Evolutionary conservation across 257 asterid genomes (phyloP), one percentile per base, ranked within the genome.

Genomic region (Solanum habrochaites): DNA sequence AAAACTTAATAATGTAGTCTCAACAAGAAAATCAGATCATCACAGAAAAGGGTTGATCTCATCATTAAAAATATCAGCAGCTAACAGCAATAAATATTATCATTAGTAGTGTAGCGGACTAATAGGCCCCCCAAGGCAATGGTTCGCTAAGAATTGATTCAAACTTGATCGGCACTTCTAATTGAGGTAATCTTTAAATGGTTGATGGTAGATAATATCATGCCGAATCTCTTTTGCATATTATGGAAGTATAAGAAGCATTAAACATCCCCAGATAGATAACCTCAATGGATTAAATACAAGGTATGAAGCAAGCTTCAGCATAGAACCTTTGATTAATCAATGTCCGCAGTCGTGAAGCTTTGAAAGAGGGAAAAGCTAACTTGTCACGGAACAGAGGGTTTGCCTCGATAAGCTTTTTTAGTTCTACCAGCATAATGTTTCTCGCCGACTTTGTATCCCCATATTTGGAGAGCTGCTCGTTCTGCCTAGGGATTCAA

Each of bases 381-480:
- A 96, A 98, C 92, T 95, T 96, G 86, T 96, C 98, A 14, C 98
- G 97, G 84, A 96, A 96, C 91, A 96, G 89, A 1, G 99, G 99
- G 89, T 96, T 96, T 90, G 99, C 98, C 84, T 96, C 99, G 40
- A 96, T 93, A 56, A 96, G 98, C 92, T 95, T 96, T 89, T 95
- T 96, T 43, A 96, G 94, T 89, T 96, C 98, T 87, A 94, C 93
- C 85, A 96, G 91, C 99, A 96, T 96, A 86, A 96, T 95, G 88
- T 87, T 96, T 45, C 99, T 92, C 42, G 99, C 99, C 43, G 98
- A 94, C 91, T 96, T 95, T 69, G 99, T 95, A 90, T 96, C 99
- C 83, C 99, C 99, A 43, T 96, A 96, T 89, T 96, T 96, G 86
- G 99, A 95, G 86, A 96, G 99, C 94, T 96, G 98, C 90, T 96